These are phyloP conservation scores for Boehmeria nivea DNA, from an alignment of 306 rosid species.

Conservation along the genomic window DNA sequence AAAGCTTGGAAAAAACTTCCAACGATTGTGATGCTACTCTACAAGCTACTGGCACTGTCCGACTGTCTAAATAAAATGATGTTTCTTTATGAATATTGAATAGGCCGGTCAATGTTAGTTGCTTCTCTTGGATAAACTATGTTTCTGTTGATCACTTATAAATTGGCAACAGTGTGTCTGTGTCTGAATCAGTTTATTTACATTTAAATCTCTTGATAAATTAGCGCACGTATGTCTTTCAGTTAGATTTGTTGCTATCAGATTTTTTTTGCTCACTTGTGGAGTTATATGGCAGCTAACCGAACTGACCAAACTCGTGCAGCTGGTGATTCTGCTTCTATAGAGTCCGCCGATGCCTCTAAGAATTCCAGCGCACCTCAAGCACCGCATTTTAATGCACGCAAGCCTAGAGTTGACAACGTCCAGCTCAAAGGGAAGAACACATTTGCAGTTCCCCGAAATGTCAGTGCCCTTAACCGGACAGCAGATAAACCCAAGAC, in stretches of 20 bases:
- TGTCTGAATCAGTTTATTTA: too few relatives aligned
- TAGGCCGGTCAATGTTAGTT: too few relatives aligned
- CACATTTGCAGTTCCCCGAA: slow-evolving; percentile 80
- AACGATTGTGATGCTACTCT: too few relatives aligned
- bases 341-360: slow-evolving; percentile 35
- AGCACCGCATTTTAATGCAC: slow-evolving; percentile 26
- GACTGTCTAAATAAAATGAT: too few relatives aligned
- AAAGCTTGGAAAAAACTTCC: too few relatives aligned
- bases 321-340: slow-evolving; percentile 33
- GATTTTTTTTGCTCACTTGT: background rate
- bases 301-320: slow-evolving; percentile 24
- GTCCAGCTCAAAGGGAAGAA: slow-evolving; percentile 67
- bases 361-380: slow-evolving; percentile 25
- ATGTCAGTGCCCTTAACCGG: slow-evolving; percentile 57
- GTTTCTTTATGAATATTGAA: too few relatives aligned
- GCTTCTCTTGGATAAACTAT: too few relatives aligned
- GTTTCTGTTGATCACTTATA: too few relatives aligned
- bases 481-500: slow-evolving; percentile 42
- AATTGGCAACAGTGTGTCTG: too few relatives aligned
- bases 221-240: too few relatives aligned
- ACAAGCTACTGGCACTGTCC: too few relatives aligned
- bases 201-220: too few relatives aligned
- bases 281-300: slow-evolving; percentile 25
- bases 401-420: slow-evolving; percentile 37
- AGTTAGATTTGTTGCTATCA: slow-evolving; percentile 4